These are phyloP conservation scores for Hibiscus syriacus DNA, from an alignment of 345 rosid genomes.

Conservation along the genomic window DNA sequence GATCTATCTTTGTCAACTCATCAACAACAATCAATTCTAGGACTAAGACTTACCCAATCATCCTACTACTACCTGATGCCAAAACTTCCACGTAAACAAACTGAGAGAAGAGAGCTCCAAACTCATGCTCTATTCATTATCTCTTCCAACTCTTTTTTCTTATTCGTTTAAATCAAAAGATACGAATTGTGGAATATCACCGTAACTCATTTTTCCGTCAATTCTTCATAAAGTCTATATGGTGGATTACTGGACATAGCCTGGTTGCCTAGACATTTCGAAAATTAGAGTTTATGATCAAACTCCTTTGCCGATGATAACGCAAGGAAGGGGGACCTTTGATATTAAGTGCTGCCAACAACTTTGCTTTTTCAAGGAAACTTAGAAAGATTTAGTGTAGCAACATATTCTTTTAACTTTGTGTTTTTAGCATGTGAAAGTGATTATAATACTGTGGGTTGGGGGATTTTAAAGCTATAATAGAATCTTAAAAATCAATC, in stretches of 20 bases:
- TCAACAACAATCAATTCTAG: too few species aligned
- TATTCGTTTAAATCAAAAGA: too few species aligned
- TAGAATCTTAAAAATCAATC: neutral
- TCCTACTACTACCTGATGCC: too few species aligned
- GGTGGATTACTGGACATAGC: neutral
- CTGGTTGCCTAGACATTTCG: neutral
- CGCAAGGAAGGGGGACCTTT: neutral
- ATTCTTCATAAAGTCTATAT: neutral
- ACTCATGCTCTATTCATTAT: too few species aligned
- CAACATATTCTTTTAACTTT: neutral
- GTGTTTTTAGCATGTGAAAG: conserved; percentile 4
- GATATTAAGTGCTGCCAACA: neutral
- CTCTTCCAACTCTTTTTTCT: too few species aligned
- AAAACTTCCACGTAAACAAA: too few species aligned
- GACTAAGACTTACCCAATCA: too few species aligned
- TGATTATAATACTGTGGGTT: neutral
- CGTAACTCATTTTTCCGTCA: too few species aligned
- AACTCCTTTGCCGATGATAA: neutral
- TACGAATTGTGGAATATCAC: too few species aligned
- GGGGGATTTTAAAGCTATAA: neutral
- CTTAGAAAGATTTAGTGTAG: neutral
- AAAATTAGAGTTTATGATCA: neutral
- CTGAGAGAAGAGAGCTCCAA: too few species aligned
- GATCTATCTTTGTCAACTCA: too few species aligned
- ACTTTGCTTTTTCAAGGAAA: neutral